Percentiles rank a stretch among this genome's conserved stretches.
phyloP scores from a whole-genome alignment of 768 basidiomycete genomes.

The Collybia sp. region DNA sequence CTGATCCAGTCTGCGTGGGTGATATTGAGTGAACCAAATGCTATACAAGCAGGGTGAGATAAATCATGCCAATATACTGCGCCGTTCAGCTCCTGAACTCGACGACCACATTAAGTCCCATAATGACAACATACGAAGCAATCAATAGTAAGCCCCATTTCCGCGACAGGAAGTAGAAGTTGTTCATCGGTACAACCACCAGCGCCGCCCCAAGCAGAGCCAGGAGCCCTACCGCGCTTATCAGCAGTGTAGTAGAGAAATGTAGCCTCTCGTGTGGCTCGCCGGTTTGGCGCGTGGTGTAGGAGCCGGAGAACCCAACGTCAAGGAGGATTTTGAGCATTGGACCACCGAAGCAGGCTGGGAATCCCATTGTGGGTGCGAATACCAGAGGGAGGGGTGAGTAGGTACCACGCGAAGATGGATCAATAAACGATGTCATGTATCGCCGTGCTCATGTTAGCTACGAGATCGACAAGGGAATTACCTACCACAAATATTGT shows the following conservation, averaged over 20 bases:
- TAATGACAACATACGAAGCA: constrained; percentile 65
- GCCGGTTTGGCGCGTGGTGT: constrained; percentile 63
- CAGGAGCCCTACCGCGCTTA: constrained; percentile 82
- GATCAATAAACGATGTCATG: constrained; percentile 17
- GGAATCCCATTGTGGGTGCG: constrained; percentile 92
- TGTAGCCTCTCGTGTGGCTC: constrained; percentile 68
- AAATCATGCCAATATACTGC: neutral
- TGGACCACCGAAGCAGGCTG: constrained; percentile 90
- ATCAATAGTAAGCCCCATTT: constrained; percentile 84
- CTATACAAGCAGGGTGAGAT: too few relatives aligned
- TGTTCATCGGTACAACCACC: constrained; percentile 81
- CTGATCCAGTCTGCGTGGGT: too few relatives aligned
- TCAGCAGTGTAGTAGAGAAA: constrained; percentile 80
- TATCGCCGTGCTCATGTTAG: constrained; percentile 93
- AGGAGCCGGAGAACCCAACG: constrained; percentile 87
- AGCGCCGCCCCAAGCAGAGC: constrained; percentile 69
- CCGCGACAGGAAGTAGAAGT: constrained; percentile 72
- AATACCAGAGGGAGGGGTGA: constrained; percentile 46
- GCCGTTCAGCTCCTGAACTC: constrained; percentile 44
- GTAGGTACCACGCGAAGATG: neutral
- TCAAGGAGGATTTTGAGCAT: constrained; percentile 92
- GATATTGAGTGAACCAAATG: too few relatives aligned
- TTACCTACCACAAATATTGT: constrained; percentile 98
- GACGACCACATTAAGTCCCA: constrained; percentile 75
- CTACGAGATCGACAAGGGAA: constrained; percentile 93